These are phyloP conservation scores for Penicillium hesseltinei DNA, from an alignment of 2,329 filamentous ascomycete species.

Conservation along the genomic window DNA sequence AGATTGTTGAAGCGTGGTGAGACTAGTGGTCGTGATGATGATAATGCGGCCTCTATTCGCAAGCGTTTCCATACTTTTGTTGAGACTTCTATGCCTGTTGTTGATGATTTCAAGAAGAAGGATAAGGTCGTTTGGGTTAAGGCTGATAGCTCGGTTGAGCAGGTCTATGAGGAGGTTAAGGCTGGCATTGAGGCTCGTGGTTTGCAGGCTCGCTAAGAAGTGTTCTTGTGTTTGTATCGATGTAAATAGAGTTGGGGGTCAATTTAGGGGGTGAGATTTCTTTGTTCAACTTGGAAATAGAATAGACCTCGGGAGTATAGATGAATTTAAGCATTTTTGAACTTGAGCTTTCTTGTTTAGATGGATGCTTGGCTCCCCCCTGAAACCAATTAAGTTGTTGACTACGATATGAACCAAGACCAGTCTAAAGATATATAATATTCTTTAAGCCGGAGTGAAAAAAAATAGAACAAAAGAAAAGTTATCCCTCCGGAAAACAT, in stretches of 20 bases:
- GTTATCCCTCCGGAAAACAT: slow-evolving; percentile 21
- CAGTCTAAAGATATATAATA: slow-evolving; percentile 14
- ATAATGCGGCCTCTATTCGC: slow-evolving; percentile 92
- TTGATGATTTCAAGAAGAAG: slow-evolving; percentile 75
- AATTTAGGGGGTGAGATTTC: background rate
- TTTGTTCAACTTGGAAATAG: background rate
- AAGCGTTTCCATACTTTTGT: slow-evolving; percentile 94
- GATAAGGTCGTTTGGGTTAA: slow-evolving; percentile 77
- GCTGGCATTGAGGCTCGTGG: slow-evolving; percentile 48
- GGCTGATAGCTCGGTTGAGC: slow-evolving; percentile 66
- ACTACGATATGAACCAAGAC: background rate
- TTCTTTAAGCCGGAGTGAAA: slow-evolving; percentile 19
- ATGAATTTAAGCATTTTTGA: background rate
- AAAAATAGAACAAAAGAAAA: slow-evolving; percentile 17
- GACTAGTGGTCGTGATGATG: slow-evolving; percentile 86
- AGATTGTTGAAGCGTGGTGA: slow-evolving; percentile 84
- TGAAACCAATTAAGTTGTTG: background rate
- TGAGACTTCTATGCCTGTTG: slow-evolving; percentile 96
- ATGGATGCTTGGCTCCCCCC: background rate
- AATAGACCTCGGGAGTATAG: slow-evolving; percentile 2
- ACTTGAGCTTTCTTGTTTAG: background rate
- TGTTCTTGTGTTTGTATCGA: slow-evolving; percentile 5
- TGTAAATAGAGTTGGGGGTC: background rate
- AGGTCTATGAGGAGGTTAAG: slow-evolving; percentile 59
- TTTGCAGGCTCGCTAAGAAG: slow-evolving; percentile 25